These are phyloP conservation scores for Tylopilus sp. DNA, from an alignment of 1,284 basidiomycete species.

Conservation along the genomic window DNA sequence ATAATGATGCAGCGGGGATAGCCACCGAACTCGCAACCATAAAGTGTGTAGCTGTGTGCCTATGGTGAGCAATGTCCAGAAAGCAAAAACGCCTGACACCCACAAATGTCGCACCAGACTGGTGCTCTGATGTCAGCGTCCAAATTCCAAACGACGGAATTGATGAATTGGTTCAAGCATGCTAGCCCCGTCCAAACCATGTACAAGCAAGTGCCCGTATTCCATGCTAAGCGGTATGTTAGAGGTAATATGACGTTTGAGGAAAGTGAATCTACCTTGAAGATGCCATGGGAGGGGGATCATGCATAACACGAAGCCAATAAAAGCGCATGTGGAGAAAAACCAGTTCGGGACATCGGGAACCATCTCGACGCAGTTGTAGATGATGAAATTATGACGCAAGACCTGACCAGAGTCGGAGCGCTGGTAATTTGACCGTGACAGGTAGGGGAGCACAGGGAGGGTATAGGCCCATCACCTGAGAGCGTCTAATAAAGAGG, in stretches of 20 bases:
- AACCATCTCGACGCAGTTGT: conserved; percentile 28
- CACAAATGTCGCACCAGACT: conserved; percentile 57
- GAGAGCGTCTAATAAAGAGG: conserved; percentile 24
- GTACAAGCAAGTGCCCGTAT: conserved; percentile 55
- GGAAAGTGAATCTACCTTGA: conserved; percentile 31
- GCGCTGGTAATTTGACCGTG: conserved; percentile 1
- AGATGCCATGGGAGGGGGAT: conserved; percentile 48
- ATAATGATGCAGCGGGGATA: conserved; percentile 50
- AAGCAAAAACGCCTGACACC: not conserved
- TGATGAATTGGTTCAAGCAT: conserved; percentile 52
- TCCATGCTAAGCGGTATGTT: conserved; percentile 41
- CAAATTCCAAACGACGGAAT: conserved; percentile 57
- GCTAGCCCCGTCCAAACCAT: conserved; percentile 56
- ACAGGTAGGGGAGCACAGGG: conserved; percentile 3
- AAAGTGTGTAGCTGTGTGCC: conserved; percentile 41
- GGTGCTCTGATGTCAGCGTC: conserved; percentile 45
- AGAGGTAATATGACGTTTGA: not conserved
- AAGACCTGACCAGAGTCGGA: conserved; percentile 9
- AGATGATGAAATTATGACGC: conserved; percentile 12
- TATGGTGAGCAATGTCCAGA: conserved; percentile 3
- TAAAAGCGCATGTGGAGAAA: conserved; percentile 38
- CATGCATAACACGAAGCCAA: conserved; percentile 38
- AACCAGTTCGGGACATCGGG: conserved; percentile 27
- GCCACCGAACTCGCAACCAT: conserved; percentile 44
- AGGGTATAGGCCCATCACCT: not conserved